Conservation (phyloP, 2,329 filamentous ascomycete species). For the Atkinsonella texensis region DNA sequence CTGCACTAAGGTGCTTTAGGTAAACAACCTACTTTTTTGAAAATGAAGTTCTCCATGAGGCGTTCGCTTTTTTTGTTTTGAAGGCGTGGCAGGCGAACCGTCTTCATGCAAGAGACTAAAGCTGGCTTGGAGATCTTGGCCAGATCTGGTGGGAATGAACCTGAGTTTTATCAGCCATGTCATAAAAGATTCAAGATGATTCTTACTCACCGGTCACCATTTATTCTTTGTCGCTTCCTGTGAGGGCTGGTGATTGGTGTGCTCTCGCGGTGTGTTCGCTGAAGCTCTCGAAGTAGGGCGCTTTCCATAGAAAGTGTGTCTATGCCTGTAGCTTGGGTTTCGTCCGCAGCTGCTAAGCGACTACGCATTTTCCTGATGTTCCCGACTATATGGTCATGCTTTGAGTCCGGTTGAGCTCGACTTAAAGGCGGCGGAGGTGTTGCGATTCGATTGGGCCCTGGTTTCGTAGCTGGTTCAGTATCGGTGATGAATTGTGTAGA, state of each 20-base stretch:
- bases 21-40: constrained; percentile 61
- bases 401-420: constrained; percentile 29
- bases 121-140: constrained; percentile 85
- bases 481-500: neutral
- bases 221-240: constrained; percentile 47
- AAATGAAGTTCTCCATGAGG: constrained; percentile 88
- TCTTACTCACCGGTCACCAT: constrained; percentile 43
- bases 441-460: constrained; percentile 23
- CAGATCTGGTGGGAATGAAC: constrained; percentile 89
- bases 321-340: constrained; percentile 24
- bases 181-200: neutral
- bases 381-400: constrained; percentile 24
- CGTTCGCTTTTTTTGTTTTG: constrained; percentile 70
- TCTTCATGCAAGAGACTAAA: constrained; percentile 89
- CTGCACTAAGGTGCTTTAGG: neutral
- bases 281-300: constrained; percentile 39
- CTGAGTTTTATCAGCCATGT: constrained; percentile 33
- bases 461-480: neutral
- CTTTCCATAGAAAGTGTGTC: constrained; percentile 39
- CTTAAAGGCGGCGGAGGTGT: constrained; percentile 35
- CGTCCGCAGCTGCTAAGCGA: constrained; percentile 23
- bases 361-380: constrained; percentile 23
- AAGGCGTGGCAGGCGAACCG: constrained; percentile 83
- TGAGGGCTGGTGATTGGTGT: constrained; percentile 42
- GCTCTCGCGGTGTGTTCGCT: constrained; percentile 37